These are phyloP conservation scores for Filobasidium floriforme DNA, from an alignment of 768 basidiomycete genomes.

Conservation along the genomic window DNA sequence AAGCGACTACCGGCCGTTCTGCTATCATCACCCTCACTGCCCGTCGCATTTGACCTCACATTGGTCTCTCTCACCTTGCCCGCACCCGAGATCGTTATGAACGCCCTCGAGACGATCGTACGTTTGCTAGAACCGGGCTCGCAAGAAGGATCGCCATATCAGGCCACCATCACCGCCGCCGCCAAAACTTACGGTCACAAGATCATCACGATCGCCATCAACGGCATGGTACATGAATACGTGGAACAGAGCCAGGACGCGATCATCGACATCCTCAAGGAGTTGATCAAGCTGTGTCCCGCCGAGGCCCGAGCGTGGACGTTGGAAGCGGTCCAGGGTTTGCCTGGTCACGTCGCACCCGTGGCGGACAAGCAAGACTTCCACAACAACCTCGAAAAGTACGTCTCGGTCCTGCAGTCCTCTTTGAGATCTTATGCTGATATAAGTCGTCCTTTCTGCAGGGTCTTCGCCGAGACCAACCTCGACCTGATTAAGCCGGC, in stretches of 20 bases:
- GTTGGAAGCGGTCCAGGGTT: slow-evolving; percentile 60
- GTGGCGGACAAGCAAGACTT: slow-evolving; percentile 64
- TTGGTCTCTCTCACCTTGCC: slow-evolving; percentile 75
- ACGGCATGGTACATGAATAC: slow-evolving; percentile 76
- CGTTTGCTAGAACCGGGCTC: slow-evolving; percentile 51
- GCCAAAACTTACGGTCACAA: slow-evolving; percentile 54
- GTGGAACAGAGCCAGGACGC: slow-evolving; percentile 70
- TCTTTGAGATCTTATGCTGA: neutral
- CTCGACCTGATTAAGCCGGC: slow-evolving; percentile 77
- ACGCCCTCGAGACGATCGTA: slow-evolving; percentile 72
- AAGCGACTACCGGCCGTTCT: slow-evolving; percentile 65
- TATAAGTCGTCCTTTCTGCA: slow-evolving; percentile 38
- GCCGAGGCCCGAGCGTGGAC: slow-evolving; percentile 61
- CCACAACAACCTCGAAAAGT: slow-evolving; percentile 67
- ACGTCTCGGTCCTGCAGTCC: slow-evolving; percentile 40
- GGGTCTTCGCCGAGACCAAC: slow-evolving; percentile 59
- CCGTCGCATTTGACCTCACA: slow-evolving; percentile 64
- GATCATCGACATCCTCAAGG: slow-evolving; percentile 71
- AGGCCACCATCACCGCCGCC: slow-evolving; percentile 35
- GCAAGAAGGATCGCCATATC: neutral
- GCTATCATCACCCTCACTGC: slow-evolving; percentile 69
- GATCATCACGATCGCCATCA: slow-evolving; percentile 61
- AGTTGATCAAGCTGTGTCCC: slow-evolving; percentile 61
- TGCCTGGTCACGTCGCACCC: slow-evolving; percentile 59
- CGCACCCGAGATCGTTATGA: slow-evolving; percentile 69